Conservation (phyloP, 169 alveolate genomes). For the Hammondia hammondi region DNA sequence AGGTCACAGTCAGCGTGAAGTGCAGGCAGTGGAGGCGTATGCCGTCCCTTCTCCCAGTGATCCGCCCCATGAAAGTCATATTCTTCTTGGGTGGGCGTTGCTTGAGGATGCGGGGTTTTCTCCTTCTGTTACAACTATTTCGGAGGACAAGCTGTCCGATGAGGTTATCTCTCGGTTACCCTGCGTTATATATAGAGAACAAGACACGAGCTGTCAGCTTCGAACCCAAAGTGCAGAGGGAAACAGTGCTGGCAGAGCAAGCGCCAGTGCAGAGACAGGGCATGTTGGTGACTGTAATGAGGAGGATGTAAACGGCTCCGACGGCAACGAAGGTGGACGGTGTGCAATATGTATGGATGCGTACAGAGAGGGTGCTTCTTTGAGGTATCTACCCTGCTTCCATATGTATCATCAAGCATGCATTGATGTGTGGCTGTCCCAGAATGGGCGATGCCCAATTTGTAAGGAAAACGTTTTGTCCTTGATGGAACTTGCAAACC, state of each 20-base stretch:
- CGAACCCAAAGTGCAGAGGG: neutral
- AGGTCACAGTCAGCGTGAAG: neutral
- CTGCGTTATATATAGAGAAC: neutral
- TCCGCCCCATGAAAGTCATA: no score
- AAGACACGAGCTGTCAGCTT: neutral
- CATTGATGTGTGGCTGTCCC: neutral
- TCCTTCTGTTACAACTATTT: neutral
- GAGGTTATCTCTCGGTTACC: neutral
- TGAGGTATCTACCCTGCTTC: slow-evolving; percentile 2
- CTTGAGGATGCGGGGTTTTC: neutral
- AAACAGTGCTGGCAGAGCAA: neutral
- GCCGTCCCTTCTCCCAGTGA: neutral
- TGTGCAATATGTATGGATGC: neutral
- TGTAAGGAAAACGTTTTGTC: neutral
- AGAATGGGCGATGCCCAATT: neutral
- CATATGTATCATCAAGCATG: neutral
- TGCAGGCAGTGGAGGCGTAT: neutral
- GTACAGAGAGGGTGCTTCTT: neutral
- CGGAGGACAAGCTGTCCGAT: neutral
- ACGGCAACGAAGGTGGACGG: neutral
- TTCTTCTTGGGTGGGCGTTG: neutral
- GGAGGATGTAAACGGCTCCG: neutral
- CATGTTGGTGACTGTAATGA: neutral
- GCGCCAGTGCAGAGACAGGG: neutral
- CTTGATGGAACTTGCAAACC: neutral